These are phyloP conservation scores for Xerophyta viscosa DNA, from an alignment of 106 monocot genomes.

Conservation along the genomic window DNA sequence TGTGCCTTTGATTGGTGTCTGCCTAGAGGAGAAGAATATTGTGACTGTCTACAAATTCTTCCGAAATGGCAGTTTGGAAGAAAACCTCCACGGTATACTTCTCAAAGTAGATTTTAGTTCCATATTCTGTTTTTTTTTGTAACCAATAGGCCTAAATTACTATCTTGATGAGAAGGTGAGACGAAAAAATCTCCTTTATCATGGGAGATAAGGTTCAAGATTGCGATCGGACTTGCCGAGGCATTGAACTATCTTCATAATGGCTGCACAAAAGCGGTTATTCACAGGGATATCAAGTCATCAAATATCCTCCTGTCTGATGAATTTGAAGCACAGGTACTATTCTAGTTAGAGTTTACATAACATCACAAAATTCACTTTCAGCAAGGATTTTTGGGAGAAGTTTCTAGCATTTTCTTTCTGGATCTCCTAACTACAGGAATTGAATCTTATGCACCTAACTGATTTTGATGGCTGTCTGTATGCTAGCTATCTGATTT, in stretches of 20 bases:
- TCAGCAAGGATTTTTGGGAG: too few species aligned
- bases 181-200: constrained; percentile 24
- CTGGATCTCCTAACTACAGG: too few species aligned
- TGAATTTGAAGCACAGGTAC: constrained; percentile 54
- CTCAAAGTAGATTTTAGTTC: too few species aligned
- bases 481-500: constrained; percentile 55
- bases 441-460: too few species aligned
- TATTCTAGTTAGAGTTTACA: too few species aligned
- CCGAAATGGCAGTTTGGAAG: constrained; percentile 70
- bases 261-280: constrained; percentile 30
- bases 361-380: too few species aligned
- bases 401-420: too few species aligned
- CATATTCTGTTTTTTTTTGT: too few species aligned
- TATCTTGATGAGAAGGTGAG: constrained; percentile 36
- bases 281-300: constrained; percentile 93
- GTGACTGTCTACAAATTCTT: constrained; percentile 65
- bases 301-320: constrained; percentile 87
- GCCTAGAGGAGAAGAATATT: constrained; percentile 41
- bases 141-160: too few species aligned
- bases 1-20: constrained; percentile 60
- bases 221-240: constrained; percentile 59
- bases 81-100: constrained; percentile 67
- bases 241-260: constrained; percentile 58
- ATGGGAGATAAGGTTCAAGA: constrained; percentile 65
- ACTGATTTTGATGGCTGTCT: not conserved